phyloP scores from a whole-genome alignment of 148 eudicot genomes.

The Diospyros lotus region DNA sequence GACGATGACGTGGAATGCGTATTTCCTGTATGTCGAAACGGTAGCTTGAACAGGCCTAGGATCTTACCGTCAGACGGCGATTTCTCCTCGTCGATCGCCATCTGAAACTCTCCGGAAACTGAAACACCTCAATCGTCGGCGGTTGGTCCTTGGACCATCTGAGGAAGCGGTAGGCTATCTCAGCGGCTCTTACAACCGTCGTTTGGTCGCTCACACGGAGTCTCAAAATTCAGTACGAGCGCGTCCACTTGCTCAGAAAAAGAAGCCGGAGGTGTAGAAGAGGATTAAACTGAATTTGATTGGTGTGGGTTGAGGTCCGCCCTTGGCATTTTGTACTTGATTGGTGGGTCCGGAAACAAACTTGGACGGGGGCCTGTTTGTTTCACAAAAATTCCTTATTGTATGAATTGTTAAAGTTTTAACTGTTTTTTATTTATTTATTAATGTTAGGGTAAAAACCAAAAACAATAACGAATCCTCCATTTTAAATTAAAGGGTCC shows the following conservation, averaged over 20 bases:
- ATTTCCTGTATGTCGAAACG: slow-evolving; percentile 36
- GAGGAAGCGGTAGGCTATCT: neutral
- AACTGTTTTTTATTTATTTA: too few relatives aligned
- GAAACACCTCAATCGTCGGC: neutral
- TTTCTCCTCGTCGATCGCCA: slow-evolving; percentile 55
- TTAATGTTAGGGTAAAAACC: too few relatives aligned
- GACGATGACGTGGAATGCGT: slow-evolving; percentile 13
- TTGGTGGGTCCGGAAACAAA: slow-evolving; percentile 9
- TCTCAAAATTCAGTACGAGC: neutral
- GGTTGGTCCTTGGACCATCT: slow-evolving; percentile 9
- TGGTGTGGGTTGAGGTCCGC: slow-evolving; percentile 16
- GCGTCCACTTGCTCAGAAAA: neutral
- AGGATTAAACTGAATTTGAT: slow-evolving; percentile 8
- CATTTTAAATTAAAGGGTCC: too few relatives aligned
- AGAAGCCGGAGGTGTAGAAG: slow-evolving; percentile 9
- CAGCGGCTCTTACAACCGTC: neutral
- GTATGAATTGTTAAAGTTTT: too few relatives aligned
- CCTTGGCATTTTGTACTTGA: neutral
- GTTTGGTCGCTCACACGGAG: neutral
- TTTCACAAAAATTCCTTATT: neutral
- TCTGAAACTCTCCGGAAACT: slow-evolving; percentile 9
- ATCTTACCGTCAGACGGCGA: slow-evolving; percentile 43
- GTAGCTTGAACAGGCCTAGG: slow-evolving; percentile 61
- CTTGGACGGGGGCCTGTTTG: neutral
- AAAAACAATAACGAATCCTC: too few relatives aligned